Conservation (phyloP, 768 basidiomycete genomes). For the Boletus pseudopeckii region DNA sequence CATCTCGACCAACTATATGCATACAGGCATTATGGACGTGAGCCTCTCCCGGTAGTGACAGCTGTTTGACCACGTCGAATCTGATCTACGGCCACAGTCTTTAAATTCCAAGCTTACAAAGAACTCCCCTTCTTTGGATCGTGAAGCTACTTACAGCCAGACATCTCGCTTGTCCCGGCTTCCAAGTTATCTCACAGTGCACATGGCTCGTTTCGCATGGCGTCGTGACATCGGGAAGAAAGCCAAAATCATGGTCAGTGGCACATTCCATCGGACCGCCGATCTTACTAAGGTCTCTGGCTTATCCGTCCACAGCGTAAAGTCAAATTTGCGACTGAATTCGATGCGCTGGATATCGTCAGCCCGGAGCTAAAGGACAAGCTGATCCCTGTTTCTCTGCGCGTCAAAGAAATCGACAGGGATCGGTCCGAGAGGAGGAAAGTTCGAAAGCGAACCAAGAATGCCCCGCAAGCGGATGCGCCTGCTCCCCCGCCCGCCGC, state of each 20-base stretch:
- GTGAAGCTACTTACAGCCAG: constrained; percentile 79
- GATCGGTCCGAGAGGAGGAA: constrained; percentile 81
- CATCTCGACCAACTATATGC: constrained; percentile 84
- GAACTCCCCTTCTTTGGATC: constrained; percentile 70
- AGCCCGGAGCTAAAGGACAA: constrained; percentile 76
- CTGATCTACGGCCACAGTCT: constrained; percentile 45
- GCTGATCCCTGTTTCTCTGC: constrained; percentile 65
- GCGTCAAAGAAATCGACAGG: constrained; percentile 77
- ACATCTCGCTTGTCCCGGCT: constrained; percentile 79
- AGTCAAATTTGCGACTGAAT: constrained; percentile 90
- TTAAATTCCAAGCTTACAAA: constrained; percentile 88
- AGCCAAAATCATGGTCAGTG: constrained; percentile 89
- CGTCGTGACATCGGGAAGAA: constrained; percentile 86
- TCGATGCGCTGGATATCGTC: constrained; percentile 79
- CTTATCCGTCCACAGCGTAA: constrained; percentile 50
- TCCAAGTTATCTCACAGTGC: constrained; percentile 81
- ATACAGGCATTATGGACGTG: constrained; percentile 79
- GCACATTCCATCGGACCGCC: not conserved
- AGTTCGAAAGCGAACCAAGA: constrained; percentile 72
- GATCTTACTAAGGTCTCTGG: not conserved
- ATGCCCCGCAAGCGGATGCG: constrained; percentile 7
- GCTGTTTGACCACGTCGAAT: not conserved
- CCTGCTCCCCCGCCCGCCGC: constrained; percentile 21
- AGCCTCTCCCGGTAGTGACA: constrained; percentile 22
- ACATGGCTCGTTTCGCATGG: constrained; percentile 98